These are phyloP conservation scores for Xylariales sp. DNA, from an alignment of 2,329 filamentous ascomycete species.

Conservation along the genomic window DNA sequence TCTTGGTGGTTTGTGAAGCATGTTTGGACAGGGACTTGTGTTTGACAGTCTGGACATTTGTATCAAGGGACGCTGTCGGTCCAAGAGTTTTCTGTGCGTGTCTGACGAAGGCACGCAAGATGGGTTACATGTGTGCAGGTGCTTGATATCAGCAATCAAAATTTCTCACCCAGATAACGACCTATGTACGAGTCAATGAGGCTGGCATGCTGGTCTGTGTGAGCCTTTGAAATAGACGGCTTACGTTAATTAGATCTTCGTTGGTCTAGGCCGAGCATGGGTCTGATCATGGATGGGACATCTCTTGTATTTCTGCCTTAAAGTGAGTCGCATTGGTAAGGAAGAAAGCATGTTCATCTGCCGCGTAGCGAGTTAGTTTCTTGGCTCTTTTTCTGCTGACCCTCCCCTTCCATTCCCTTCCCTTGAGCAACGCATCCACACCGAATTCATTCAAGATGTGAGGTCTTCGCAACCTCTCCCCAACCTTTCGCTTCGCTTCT, in stretches of 20 bases:
- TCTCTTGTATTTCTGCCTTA: not conserved
- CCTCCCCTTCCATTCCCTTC: not conserved
- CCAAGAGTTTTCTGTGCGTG: too few species aligned
- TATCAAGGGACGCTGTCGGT: too few species aligned
- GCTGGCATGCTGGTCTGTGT: not conserved
- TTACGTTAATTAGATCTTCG: not conserved
- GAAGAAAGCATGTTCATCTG: not conserved
- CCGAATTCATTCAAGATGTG: constrained; percentile 7
- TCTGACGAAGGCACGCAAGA: too few species aligned
- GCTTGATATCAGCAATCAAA: too few species aligned
- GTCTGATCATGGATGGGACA: constrained; percentile 1
- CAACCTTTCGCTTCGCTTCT: not conserved
- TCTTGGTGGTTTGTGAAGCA: not conserved
- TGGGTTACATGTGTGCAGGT: too few species aligned
- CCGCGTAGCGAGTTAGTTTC: constrained; percentile 7
- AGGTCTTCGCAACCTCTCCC: constrained; percentile 1
- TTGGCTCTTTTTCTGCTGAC: constrained; percentile 7
- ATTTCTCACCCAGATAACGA: not conserved
- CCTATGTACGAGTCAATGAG: not conserved
- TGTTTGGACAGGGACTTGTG: not conserved
- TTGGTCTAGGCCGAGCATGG: constrained; percentile 4
- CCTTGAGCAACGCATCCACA: not conserved
- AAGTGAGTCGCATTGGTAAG: not conserved
- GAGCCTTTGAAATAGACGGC: not conserved
- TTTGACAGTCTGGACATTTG: not conserved